These are phyloP conservation scores for Prillingera fragicola DNA, from an alignment of 1,284 basidiomycete genomes.

Conservation along the genomic window DNA sequence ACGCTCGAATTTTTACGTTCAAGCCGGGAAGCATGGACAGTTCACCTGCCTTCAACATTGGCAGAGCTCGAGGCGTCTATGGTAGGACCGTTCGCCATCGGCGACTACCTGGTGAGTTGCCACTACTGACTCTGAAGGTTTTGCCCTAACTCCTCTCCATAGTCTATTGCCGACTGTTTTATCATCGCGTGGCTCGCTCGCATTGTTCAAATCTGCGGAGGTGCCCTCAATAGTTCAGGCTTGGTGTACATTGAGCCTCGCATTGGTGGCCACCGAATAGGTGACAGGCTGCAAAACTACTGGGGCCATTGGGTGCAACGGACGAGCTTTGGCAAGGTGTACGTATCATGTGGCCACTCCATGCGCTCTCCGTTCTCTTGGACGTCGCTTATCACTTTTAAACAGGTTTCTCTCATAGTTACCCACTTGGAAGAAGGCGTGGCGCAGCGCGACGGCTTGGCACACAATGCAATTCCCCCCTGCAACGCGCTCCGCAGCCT, in stretches of 20 bases:
- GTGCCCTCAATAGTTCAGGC: conserved; percentile 50
- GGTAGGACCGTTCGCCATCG: conserved; percentile 65
- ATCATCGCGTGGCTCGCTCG: conserved; percentile 69
- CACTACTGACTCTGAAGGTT: neutral
- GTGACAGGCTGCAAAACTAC: conserved; percentile 47
- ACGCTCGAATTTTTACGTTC: conserved; percentile 44
- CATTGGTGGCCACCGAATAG: conserved; percentile 35
- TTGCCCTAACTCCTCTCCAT: conserved; percentile 4
- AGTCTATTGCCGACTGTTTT: conserved; percentile 75
- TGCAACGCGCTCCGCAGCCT: too few relatives aligned
- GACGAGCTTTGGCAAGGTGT: conserved; percentile 65
- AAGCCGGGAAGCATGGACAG: conserved; percentile 50
- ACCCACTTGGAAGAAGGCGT: too few relatives aligned
- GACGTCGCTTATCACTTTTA: too few relatives aligned
- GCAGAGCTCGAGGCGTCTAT: conserved; percentile 56
- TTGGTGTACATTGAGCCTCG: conserved; percentile 34
- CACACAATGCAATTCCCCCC: too few relatives aligned
- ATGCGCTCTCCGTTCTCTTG: too few relatives aligned
- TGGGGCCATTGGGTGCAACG: conserved; percentile 64
- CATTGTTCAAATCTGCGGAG: conserved; percentile 58
- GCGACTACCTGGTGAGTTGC: conserved; percentile 50
- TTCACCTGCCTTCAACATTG: conserved; percentile 51
- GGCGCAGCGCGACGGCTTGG: too few relatives aligned
- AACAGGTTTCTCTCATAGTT: too few relatives aligned
- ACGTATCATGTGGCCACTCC: too few relatives aligned